Evolutionary conservation across 225 moss, liverwort and hornwort genomes (phyloP).

Genomic region (Rhytidiadelphus loreus): DNA sequence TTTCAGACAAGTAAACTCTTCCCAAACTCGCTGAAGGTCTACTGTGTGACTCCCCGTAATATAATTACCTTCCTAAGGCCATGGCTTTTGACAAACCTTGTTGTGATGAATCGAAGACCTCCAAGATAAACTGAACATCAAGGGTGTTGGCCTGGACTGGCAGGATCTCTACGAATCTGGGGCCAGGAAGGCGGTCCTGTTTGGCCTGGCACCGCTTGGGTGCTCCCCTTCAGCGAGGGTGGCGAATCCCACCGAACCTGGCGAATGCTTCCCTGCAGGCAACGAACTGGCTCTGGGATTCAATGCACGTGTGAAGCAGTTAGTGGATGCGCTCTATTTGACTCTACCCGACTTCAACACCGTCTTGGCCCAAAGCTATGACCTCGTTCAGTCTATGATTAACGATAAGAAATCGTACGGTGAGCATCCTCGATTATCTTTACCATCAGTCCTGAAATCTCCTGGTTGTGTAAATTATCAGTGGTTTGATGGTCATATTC

Average conservation of each 20-base stretch:
- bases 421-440: not conserved
- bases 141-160: not conserved
- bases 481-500: not conserved
- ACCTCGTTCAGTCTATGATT: slow-evolving; percentile 5
- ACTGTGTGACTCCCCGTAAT: not conserved
- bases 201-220: slow-evolving; percentile 23
- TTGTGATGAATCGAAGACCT: not conserved
- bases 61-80: not conserved
- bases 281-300: slow-evolving; percentile 21
- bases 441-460: not conserved
- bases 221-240: slow-evolving; percentile 27
- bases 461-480: not conserved
- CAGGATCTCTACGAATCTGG: slow-evolving; percentile 23
- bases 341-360: slow-evolving; percentile 12
- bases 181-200: slow-evolving; percentile 24
- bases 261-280: slow-evolving; percentile 16
- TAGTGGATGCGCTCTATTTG: not conserved
- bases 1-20: not conserved
- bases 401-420: slow-evolving; percentile 8
- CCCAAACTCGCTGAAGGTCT: not conserved
- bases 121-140: not conserved
- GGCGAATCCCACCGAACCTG: slow-evolving; percentile 3
- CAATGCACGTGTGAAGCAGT: slow-evolving; percentile 16
- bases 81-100: not conserved
- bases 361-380: slow-evolving; percentile 6